Evolutionary conservation across 305 asterid species (phyloP).

Genomic region (Solanum hybrid): DNA sequence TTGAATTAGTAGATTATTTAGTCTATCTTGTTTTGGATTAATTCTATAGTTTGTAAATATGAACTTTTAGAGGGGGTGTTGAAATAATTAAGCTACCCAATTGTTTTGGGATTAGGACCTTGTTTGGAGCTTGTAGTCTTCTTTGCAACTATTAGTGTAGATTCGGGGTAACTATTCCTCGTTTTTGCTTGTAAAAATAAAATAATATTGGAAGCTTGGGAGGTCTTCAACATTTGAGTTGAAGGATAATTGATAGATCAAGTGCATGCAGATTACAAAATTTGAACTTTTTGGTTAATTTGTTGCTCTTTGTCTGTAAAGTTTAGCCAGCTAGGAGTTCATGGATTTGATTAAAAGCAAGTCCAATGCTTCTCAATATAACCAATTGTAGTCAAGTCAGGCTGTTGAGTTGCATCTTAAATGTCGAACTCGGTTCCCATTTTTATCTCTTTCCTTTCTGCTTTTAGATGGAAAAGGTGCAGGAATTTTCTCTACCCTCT

Average conservation of each 20-base stretch:
- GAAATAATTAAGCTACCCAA: neutral
- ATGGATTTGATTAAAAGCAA: neutral
- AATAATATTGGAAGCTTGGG: neutral
- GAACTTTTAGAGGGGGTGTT: neutral
- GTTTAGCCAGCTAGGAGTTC: neutral
- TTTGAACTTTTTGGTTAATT: neutral
- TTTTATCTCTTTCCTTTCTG: neutral
- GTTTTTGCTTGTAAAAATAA: neutral
- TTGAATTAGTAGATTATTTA: neutral
- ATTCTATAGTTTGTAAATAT: neutral
- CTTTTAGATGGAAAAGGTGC: constrained; percentile 78
- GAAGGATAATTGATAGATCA: neutral
- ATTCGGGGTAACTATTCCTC: neutral
- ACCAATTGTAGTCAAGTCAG: neutral
- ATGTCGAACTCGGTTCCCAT: neutral
- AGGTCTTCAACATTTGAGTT: neutral
- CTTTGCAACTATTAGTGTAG: neutral
- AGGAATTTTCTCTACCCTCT: constrained; percentile 41
- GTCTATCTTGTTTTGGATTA: neutral
- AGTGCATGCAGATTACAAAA: neutral
- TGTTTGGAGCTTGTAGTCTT: neutral
- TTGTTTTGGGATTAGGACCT: neutral
- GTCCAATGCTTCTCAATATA: neutral
- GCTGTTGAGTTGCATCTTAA: neutral
- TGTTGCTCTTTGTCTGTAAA: neutral